phyloP scores from a whole-genome alignment of 2,329 filamentous ascomycete species.

The Venturiaceae sp. region DNA sequence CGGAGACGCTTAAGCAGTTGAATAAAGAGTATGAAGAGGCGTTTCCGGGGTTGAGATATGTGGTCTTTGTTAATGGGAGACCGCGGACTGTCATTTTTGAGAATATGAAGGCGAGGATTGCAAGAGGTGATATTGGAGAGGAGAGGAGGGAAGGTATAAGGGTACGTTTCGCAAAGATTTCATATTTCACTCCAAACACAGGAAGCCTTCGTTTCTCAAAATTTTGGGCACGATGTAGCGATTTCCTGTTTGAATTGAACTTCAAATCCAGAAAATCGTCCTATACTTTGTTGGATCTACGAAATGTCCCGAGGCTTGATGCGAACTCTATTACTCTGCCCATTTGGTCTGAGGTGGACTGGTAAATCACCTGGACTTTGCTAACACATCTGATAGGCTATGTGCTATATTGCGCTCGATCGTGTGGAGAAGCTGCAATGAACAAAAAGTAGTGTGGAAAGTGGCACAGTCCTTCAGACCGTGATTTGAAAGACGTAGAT shows the following conservation, averaged over 20 bases:
- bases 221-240: too few species aligned
- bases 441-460: background rate
- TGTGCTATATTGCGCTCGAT: constrained; percentile 84
- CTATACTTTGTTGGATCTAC: too few species aligned
- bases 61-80: constrained; percentile 85
- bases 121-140: constrained; percentile 50
- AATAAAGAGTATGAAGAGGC: constrained; percentile 71
- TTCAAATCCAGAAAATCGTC: too few species aligned
- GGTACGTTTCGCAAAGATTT: constrained; percentile 37
- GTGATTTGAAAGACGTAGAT: too few species aligned
- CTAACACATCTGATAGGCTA: constrained; percentile 49
- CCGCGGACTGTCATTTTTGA: constrained; percentile 65
- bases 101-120: constrained; percentile 70
- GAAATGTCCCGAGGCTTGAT: too few species aligned
- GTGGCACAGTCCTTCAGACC: too few species aligned
- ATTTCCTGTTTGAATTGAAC: constrained; percentile 1
- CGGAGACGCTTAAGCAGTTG: constrained; percentile 46
- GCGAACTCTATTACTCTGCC: too few species aligned
- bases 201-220: too few species aligned
- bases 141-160: constrained; percentile 68
- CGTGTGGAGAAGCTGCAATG: constrained; percentile 54
- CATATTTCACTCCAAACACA: constrained; percentile 4
- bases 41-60: constrained; percentile 78
- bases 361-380: too few species aligned
- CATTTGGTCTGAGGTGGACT: too few species aligned